A percentile compares a stretch with the other conserved stretches of the same genome.
These are phyloP conservation scores for Phytopythium montanum DNA, from an alignment of 352 stramenopile genomes.

Conservation along the genomic window DNA sequence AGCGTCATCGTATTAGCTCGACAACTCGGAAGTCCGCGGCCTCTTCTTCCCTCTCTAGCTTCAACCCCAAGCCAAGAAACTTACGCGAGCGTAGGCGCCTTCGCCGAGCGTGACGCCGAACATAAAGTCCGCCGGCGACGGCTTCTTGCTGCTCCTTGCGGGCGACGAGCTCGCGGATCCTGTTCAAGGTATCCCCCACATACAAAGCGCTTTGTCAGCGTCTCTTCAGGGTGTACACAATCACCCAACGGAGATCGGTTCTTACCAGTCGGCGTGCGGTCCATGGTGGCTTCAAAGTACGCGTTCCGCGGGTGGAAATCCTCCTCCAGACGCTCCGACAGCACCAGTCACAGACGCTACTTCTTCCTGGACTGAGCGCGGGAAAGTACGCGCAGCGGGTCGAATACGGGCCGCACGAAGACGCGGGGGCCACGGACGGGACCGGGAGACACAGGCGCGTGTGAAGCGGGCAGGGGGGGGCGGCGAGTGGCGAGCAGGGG, in stretches of 20 bases:
- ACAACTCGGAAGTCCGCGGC: background rate
- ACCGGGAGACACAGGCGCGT: background rate
- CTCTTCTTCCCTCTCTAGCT: no score
- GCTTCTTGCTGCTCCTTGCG: constrained; percentile 57
- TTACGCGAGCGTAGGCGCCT: constrained; percentile 79
- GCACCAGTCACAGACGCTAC: background rate
- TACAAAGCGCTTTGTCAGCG: background rate
- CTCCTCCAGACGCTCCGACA: background rate
- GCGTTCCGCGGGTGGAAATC: background rate
- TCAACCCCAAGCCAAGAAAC: constrained; percentile 14
- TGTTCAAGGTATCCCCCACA: background rate
- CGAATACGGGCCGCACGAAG: background rate
- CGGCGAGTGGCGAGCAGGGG: background rate
- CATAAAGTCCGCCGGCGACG: constrained; percentile 86
- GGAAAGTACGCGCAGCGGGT: background rate
- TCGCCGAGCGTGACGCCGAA: constrained; percentile 86
- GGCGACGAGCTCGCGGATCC: constrained; percentile 18
- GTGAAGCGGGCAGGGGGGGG: background rate
- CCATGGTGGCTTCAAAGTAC: background rate
- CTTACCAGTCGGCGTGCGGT: constrained; percentile 2
- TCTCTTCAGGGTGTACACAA: background rate
- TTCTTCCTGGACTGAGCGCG: background rate
- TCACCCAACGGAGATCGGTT: no score
- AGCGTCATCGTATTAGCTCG: no score
- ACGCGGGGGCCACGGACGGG: background rate